phyloP scores from a whole-genome alignment of 768 basidiomycete genomes.

The Phallus indusiatus region DNA sequence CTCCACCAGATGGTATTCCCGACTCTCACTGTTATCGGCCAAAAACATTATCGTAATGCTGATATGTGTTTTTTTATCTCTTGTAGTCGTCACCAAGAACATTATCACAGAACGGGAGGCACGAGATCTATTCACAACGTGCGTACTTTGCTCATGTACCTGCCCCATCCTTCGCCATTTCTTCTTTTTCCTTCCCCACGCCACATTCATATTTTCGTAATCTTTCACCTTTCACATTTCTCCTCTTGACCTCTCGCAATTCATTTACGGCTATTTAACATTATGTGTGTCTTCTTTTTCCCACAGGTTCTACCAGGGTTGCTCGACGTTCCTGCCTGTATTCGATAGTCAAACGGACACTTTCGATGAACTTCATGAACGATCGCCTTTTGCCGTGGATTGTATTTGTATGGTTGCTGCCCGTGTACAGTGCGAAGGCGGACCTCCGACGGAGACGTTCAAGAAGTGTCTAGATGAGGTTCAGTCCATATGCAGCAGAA shows the following conservation, averaged over 20 bases:
- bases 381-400: slow-evolving; percentile 90
- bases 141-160: slow-evolving; percentile 15
- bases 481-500: slow-evolving; percentile 73
- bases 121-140: slow-evolving; percentile 81
- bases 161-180: neutral
- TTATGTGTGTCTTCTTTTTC: slow-evolving; percentile 6
- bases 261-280: slow-evolving; percentile 10
- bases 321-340: slow-evolving; percentile 82
- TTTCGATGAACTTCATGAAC: slow-evolving; percentile 73
- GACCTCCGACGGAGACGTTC: slow-evolving; percentile 66
- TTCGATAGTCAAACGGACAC: slow-evolving; percentile 80
- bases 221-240: neutral
- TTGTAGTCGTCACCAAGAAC: slow-evolving; percentile 71
- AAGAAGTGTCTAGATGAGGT: slow-evolving; percentile 73
- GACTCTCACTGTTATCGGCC: too few species aligned
- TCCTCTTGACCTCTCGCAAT: slow-evolving; percentile 7
- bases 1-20: slow-evolving; percentile 68
- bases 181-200: neutral
- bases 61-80: slow-evolving; percentile 3
- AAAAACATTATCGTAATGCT: too few species aligned
- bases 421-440: slow-evolving; percentile 83
- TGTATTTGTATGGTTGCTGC: slow-evolving; percentile 92
- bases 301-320: slow-evolving; percentile 81
- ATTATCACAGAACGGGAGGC: slow-evolving; percentile 78
- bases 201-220: neutral